Percentiles rank a stretch among this genome's conserved stretches.
Evolutionary conservation across 2,329 filamentous ascomycete genomes (phyloP).

Genomic region (Cephalotrichum gorgonifer): DNA sequence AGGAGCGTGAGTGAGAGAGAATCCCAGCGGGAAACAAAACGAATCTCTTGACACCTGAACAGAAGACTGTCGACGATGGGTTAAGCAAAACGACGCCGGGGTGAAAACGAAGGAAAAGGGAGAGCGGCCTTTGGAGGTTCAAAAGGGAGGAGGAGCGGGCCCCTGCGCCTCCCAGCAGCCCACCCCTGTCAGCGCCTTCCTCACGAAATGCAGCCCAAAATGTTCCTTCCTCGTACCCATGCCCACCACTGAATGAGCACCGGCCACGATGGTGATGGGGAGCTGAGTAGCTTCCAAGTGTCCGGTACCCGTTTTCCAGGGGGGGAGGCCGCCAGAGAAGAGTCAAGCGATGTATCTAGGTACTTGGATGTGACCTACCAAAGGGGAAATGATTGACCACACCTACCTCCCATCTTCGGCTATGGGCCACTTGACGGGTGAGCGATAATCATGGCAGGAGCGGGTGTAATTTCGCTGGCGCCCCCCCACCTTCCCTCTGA

Average conservation of each 20-base stretch:
- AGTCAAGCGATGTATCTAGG: too few species aligned
- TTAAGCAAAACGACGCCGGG: background rate
- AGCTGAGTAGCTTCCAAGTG: too few species aligned
- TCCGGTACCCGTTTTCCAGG: too few species aligned
- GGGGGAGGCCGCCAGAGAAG: too few species aligned
- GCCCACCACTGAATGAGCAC: background rate
- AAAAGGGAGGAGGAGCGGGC: background rate
- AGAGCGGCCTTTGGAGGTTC: background rate
- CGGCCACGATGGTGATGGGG: background rate
- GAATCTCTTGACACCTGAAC: constrained; percentile 1
- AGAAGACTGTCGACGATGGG: background rate
- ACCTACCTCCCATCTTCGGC: too few species aligned
- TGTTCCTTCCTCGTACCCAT: background rate
- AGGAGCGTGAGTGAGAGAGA: background rate
- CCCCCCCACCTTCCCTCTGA: too few species aligned
- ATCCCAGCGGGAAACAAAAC: background rate
- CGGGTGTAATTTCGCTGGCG: background rate
- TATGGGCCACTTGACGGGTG: too few species aligned
- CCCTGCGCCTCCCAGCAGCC: too few species aligned
- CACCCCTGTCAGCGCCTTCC: too few species aligned
- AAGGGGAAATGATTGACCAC: too few species aligned
- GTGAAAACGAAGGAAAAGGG: background rate
- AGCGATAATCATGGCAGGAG: too few species aligned
- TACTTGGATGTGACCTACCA: too few species aligned
- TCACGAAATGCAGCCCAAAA: background rate